A percentile compares a stretch with the other conserved stretches of the same genome.
Conservation (phyloP, 2,329 filamentous ascomycete genomes). For the Rhinocladiella similis region DNA sequence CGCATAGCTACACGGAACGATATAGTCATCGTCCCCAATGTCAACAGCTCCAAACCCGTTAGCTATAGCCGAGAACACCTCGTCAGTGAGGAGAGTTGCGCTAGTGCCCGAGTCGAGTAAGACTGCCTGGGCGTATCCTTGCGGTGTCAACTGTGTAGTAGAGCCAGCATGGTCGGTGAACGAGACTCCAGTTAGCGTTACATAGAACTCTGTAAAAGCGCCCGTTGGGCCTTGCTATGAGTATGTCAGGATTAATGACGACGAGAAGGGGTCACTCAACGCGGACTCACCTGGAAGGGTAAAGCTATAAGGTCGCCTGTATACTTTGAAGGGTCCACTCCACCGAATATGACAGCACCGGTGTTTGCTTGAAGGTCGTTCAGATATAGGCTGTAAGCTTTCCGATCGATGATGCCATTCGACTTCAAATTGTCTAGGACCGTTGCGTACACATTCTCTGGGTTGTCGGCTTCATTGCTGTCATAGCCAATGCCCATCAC, state of each 20-base stretch:
- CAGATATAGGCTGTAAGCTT: conserved; percentile 27
- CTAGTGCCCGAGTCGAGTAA: conserved; percentile 75
- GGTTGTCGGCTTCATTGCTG: conserved; percentile 14
- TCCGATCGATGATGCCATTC: conserved; percentile 19
- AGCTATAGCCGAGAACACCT: conserved; percentile 56
- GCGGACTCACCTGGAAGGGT: conserved; percentile 41
- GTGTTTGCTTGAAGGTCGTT: conserved; percentile 20
- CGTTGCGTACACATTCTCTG: conserved; percentile 14
- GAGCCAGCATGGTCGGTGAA: conserved; percentile 39
- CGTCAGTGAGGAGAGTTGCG: conserved; percentile 66
- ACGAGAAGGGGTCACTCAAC: not conserved
- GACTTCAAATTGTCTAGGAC: conserved; percentile 24
- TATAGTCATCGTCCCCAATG: conserved; percentile 44
- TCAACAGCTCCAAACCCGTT: conserved; percentile 54
- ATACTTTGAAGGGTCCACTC: conserved; percentile 68
- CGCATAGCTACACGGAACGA: conserved; percentile 43
- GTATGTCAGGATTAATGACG: not conserved
- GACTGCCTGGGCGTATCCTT: conserved; percentile 52
- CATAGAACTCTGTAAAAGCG: conserved; percentile 57
- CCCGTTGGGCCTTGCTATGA: not conserved
- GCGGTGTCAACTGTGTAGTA: conserved; percentile 43
- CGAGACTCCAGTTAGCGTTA: conserved; percentile 44
- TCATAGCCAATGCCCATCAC: conserved; percentile 27
- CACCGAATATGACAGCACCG: conserved; percentile 68
- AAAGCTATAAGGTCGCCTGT: conserved; percentile 63